phyloP scores from a whole-genome alignment of 2,329 filamentous ascomycete genomes.

The Pseudogymnoascus sp. region DNA sequence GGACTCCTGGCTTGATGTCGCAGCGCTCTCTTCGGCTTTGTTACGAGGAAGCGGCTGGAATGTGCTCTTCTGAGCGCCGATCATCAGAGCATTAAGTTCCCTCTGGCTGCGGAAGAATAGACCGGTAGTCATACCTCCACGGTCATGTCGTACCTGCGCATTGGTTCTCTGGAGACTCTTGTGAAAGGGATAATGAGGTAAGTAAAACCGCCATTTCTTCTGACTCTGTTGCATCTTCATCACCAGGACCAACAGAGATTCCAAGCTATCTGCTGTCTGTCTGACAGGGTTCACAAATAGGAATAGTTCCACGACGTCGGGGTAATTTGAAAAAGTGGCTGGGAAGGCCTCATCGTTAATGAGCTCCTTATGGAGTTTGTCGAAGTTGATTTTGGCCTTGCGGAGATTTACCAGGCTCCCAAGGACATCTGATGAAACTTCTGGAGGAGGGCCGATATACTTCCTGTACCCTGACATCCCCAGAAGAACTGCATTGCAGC shows the following conservation, averaged over 20 bases:
- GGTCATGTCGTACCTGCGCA: constrained; percentile 51
- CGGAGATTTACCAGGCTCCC: constrained; percentile 36
- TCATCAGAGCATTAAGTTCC: constrained; percentile 28
- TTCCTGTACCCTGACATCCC: constrained; percentile 44
- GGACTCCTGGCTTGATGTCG: constrained; percentile 21
- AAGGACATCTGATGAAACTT: constrained; percentile 38
- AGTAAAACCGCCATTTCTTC: constrained; percentile 37
- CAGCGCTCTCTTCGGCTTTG: neutral
- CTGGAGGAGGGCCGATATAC: constrained; percentile 39
- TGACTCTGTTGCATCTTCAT: constrained; percentile 40
- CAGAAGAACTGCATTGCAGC: constrained; percentile 49
- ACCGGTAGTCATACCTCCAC: constrained; percentile 51
- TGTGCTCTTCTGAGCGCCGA: constrained; percentile 28
- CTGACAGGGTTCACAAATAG: constrained; percentile 49
- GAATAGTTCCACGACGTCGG: constrained; percentile 47
- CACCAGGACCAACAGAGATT: constrained; percentile 42
- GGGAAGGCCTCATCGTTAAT: constrained; percentile 40
- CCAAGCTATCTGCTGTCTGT: constrained; percentile 43
- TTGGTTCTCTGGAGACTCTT: constrained; percentile 50
- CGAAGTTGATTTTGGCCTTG: constrained; percentile 40
- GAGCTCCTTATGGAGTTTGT: constrained; percentile 41
- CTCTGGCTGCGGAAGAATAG: constrained; percentile 33
- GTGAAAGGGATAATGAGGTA: constrained; percentile 47
- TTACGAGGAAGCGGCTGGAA: constrained; percentile 29
- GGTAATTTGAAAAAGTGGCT: constrained; percentile 40